Evolutionary conservation across 2,329 filamentous ascomycete species (phyloP), one percentile per base, ranked within the genome.

Genomic region (Incumbomyces lentus): DNA sequence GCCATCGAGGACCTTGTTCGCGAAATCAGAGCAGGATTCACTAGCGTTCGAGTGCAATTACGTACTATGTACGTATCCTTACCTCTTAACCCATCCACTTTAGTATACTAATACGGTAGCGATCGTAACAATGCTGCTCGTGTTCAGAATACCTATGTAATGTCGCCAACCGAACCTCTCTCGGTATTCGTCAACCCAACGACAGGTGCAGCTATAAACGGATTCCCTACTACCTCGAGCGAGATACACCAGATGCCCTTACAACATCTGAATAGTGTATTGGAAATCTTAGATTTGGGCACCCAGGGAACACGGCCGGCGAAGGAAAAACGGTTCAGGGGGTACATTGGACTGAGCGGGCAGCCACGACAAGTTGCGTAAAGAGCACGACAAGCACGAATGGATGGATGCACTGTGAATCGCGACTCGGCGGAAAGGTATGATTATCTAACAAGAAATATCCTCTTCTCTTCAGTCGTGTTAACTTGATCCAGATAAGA

Each of bases 271-370:
- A 18, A 13, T 48, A 39, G 22, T 40, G 33, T 48, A 34, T 39
- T 48, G 40, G 39, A 18, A 16, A 35, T 33, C 32, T 48, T 48
- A 14, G 46, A 32, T 16, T 33, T 38, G n/a, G n/a, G 34, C 40
- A 40, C 40, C 38, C 43, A 48, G 18, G 45, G 45, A 37, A 13
- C 13, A 44, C 43, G 33, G 40, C 40, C 38, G 44, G 35, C 46
- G 29, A 44, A 48, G 26, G 46, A 48, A 32, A 38, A 48, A 44
- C 46, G 46, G 40, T 33, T 48, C 6, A 48, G 46, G 31, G 40
- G 38, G 40, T 39, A 44, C 46, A 44, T 48, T 19, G 46, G 40
- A 40, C 40, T 48, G 39, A 34, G 5, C 38, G 8, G 8, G 22
- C 22, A 26, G 22, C 34, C 46, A 39, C 16, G 18, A 39, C 40